Evolutionary conservation across 768 basidiomycete genomes (phyloP), one percentile per base, ranked within the genome.

Genomic region (Termitomyces sp.): DNA sequence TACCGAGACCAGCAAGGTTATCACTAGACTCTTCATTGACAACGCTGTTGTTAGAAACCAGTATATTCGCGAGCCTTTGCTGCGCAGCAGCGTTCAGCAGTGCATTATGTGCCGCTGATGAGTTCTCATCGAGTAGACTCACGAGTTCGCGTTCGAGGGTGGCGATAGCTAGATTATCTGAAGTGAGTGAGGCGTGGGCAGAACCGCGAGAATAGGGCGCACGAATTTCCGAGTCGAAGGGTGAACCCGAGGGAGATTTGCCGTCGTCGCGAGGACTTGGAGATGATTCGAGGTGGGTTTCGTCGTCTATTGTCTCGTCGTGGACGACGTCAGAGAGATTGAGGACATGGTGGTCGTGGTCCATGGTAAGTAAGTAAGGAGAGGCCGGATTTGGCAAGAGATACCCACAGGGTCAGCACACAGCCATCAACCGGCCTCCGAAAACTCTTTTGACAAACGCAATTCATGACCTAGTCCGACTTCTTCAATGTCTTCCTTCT

Each of bases 311-410:
- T 30, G 85, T 78, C 54, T 88, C 86, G 66, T 90, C 88, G 68
- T 90, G 87, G 44, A 91, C 87, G 70, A 91, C 89, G 71, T 91
- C 89, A 45, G 89, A 90, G 62, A 91, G 81, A 65, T 83, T 81
- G 58, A 91, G 79, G 59, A 82, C 80, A 58, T 81, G 80, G 66
- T 85, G 82, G 66, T 85, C 83, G 68, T 80, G 68, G 61, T 79
- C 75, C 76, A 77, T 77, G 65, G 57, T 64, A 53, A 60, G 57
- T 64, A 51, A 59, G 54, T 55, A 48, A 35, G 53, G 45, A 37
- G 40, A 55, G 32, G 40, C 57, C 56, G 44, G 57, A 63, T 59
- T 53, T 60, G 59, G 59, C 50, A 60, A 56, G 43, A 59, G 55
- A 62, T 61, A 58, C 57, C 57, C 60, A n/a, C n/a, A 61, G 62